A percentile compares a stretch with the other conserved stretches of the same genome.
Evolutionary conservation across 2,329 filamentous ascomycete species (phyloP).

Genomic region (Alternaria gansuensis): DNA sequence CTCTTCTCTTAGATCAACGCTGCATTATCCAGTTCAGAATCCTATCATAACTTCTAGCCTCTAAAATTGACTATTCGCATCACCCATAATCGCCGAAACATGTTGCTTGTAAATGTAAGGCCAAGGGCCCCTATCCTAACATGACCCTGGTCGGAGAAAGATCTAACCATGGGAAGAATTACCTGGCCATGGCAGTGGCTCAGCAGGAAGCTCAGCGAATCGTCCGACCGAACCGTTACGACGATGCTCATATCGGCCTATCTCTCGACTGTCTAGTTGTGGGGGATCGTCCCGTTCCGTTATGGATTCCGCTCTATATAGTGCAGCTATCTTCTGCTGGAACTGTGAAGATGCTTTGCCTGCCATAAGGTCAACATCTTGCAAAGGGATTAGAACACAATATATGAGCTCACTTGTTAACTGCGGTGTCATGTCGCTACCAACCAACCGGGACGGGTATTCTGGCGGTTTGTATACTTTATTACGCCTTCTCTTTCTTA

Average conservation of each 20-base stretch:
- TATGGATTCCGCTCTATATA: slow-evolving; percentile 18
- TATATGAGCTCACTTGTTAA: slow-evolving; percentile 7
- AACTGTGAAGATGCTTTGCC: slow-evolving; percentile 8
- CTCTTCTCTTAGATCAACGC: background rate
- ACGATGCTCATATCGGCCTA: background rate
- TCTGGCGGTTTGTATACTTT: slow-evolving; percentile 36
- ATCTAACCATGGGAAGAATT: background rate
- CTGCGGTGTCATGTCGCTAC: slow-evolving; percentile 38
- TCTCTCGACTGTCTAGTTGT: slow-evolving; percentile 22
- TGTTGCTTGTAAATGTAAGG: background rate
- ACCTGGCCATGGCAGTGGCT: slow-evolving; percentile 17
- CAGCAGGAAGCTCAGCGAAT: slow-evolving; percentile 21
- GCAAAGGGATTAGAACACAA: background rate
- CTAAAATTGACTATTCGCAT: background rate
- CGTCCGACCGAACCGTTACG: background rate
- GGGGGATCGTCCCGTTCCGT: slow-evolving; percentile 15
- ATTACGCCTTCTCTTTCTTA: slow-evolving; percentile 23
- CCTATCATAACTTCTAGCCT: background rate
- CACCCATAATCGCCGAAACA: background rate
- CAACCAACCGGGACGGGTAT: slow-evolving; percentile 35
- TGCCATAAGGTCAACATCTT: background rate
- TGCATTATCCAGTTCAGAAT: background rate
- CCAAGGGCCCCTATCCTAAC: background rate
- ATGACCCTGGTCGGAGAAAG: background rate
- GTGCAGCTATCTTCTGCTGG: slow-evolving; percentile 4